Conservation (phyloP, 129 eudicot genomes). For the Escallonia rubra region DNA sequence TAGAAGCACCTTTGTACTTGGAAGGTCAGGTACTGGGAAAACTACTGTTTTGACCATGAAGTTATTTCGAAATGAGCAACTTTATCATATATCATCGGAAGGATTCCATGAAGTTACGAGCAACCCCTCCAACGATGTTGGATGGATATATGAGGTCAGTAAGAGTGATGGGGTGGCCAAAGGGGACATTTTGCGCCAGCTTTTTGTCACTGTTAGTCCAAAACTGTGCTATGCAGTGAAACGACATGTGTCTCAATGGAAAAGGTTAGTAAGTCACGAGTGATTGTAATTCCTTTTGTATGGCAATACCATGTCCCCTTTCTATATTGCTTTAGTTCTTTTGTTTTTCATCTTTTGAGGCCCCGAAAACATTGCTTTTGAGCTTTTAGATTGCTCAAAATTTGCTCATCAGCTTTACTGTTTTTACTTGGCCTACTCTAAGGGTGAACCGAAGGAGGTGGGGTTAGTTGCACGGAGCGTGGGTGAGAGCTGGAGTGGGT, state of each 20-base stretch:
- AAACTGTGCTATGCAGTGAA: conserved; percentile 72
- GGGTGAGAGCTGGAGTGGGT: too few relatives aligned
- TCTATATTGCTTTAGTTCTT: too few relatives aligned
- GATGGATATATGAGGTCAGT: not conserved
- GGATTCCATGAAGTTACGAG: conserved; percentile 26
- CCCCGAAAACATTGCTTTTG: too few relatives aligned
- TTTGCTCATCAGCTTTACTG: too few relatives aligned
- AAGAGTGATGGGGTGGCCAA: conserved; percentile 6
- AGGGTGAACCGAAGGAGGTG: too few relatives aligned
- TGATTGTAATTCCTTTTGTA: not conserved
- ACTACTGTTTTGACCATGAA: conserved; percentile 82
- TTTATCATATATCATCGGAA: conserved; percentile 39
- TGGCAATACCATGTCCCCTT: too few relatives aligned
- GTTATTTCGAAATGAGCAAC: conserved; percentile 53
- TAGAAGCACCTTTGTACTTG: conserved; percentile 66
- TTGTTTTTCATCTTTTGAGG: too few relatives aligned
- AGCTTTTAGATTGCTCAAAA: too few relatives aligned
- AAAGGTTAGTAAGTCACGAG: conserved; percentile 38
- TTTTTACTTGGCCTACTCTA: too few relatives aligned
- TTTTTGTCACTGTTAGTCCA: conserved; percentile 83
- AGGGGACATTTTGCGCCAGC: conserved; percentile 44
- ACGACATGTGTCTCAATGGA: conserved; percentile 48
- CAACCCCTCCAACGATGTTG: not conserved
- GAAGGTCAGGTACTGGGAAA: conserved; percentile 89
- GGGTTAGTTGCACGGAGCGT: too few relatives aligned